A percentile compares a stretch with the other conserved stretches of the same genome.
Evolutionary conservation across 1,284 basidiomycete genomes (phyloP).

Genomic region (Cryptococcus sp.): DNA sequence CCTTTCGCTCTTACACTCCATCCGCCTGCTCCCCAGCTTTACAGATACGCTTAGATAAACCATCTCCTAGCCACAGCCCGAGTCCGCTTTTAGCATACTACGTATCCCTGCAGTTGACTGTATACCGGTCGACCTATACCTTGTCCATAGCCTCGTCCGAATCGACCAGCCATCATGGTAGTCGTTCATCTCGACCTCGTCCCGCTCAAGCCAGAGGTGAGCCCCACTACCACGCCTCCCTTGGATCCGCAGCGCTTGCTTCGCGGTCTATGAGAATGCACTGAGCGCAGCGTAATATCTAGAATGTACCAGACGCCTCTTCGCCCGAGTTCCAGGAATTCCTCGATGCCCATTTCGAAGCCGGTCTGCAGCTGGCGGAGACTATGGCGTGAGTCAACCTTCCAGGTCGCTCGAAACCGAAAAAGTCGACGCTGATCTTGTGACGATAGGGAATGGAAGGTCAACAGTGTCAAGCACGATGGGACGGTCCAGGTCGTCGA

Average conservation of each 20-base stretch:
- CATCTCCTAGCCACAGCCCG: no score
- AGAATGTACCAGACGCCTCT: slow-evolving; percentile 37
- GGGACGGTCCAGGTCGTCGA: slow-evolving; percentile 33
- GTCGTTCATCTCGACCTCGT: background rate
- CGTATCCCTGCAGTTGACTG: no score
- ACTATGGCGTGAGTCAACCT: slow-evolving; percentile 34
- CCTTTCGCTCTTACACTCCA: no score
- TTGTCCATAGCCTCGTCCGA: no score
- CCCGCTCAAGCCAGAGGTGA: background rate
- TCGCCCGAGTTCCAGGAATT: slow-evolving; percentile 33
- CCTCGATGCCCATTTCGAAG: slow-evolving; percentile 34
- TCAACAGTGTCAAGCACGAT: slow-evolving; percentile 27
- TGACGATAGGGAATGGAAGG: slow-evolving; percentile 33
- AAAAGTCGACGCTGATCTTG: slow-evolving; percentile 1
- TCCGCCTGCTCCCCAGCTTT: no score
- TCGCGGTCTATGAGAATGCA: background rate
- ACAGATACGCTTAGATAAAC: no score
- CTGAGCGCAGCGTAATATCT: background rate
- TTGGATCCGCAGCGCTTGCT: background rate
- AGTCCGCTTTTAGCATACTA: no score
- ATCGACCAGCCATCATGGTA: background rate
- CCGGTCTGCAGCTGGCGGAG: slow-evolving; percentile 26
- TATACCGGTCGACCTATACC: no score
- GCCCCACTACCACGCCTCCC: background rate
- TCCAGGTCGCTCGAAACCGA: background rate